Conservation (phyloP, 345 rosid genomes). For the Excoecaria cochinchinensis region DNA sequence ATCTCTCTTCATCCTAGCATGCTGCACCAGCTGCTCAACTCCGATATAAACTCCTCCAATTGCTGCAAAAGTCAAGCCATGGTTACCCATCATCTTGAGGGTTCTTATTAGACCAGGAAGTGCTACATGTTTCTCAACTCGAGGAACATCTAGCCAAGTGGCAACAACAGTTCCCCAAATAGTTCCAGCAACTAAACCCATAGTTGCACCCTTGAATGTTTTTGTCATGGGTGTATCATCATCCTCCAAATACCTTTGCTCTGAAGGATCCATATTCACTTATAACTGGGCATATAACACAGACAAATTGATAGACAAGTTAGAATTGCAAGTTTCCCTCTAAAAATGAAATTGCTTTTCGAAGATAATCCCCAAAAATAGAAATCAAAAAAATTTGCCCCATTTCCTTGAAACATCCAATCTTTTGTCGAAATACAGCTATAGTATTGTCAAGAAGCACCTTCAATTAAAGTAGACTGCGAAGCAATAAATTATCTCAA, state of each 20-base stretch:
- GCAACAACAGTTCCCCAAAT: conserved; percentile 89
- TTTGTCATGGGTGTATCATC: conserved; percentile 70
- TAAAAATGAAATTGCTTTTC: background rate
- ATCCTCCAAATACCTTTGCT: conserved; percentile 82
- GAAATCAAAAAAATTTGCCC: background rate
- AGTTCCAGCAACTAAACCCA: conserved; percentile 77
- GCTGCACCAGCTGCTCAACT: conserved; percentile 83
- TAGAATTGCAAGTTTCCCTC: background rate
- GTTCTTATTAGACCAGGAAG: conserved; percentile 92
- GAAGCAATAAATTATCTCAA: background rate
- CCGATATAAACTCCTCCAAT: conserved; percentile 98
- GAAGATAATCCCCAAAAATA: background rate
- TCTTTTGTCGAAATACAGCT: no score
- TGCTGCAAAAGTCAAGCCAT: conserved; percentile 91
- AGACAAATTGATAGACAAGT: background rate
- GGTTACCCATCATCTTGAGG: conserved; percentile 90
- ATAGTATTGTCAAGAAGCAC: background rate
- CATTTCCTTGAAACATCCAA: background rate
- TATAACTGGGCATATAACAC: conserved; percentile 18
- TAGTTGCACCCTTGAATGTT: conserved; percentile 79
- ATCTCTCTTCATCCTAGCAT: conserved; percentile 76
- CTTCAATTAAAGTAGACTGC: background rate
- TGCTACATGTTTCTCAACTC: conserved; percentile 92
- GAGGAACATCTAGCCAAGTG: conserved; percentile 93
- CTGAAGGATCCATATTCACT: conserved; percentile 70